Conservation (phyloP, 1,139 yeast species). For the Scheffersomyces titani region DNA sequence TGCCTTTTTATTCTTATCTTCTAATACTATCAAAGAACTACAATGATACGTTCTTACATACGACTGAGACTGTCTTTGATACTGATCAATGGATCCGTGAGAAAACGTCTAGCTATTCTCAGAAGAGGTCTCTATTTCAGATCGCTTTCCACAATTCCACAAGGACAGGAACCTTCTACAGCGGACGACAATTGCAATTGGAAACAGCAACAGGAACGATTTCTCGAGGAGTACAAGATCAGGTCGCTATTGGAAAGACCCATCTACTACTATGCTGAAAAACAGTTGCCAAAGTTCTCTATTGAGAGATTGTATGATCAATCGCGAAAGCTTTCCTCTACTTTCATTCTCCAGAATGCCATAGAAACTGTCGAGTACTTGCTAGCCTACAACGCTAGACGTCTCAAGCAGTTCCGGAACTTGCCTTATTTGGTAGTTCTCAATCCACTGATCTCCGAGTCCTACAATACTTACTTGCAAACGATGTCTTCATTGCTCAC, state of each 20-base stretch:
- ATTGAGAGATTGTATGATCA: constrained; percentile 45
- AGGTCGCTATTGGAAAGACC: constrained; percentile 54
- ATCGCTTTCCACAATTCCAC: background rate
- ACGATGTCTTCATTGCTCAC: constrained; percentile 66
- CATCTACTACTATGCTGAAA: constrained; percentile 49
- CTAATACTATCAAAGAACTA: background rate
- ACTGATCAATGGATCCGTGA: background rate
- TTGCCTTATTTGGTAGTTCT: constrained; percentile 82
- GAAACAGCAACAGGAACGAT: constrained; percentile 29
- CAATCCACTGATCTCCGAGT: constrained; percentile 87
- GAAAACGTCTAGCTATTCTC: background rate
- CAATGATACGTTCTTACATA: background rate
- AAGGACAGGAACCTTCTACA: background rate
- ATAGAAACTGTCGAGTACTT: constrained; percentile 45
- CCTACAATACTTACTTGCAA: constrained; percentile 69
- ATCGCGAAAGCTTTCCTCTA: constrained; percentile 38
- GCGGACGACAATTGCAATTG: background rate
- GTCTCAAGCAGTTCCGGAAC: constrained; percentile 67
- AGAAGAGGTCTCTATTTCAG: background rate
- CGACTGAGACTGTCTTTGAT: background rate
- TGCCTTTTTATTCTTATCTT: no score
- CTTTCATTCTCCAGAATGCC: constrained; percentile 37
- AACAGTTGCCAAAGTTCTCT: constrained; percentile 50
- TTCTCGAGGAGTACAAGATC: constrained; percentile 48
- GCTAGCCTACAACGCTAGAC: constrained; percentile 46